Base-by-base conservation (phyloP, 2,329 filamentous ascomycete genomes). In the Arthrobotrys sinensis region DNA sequence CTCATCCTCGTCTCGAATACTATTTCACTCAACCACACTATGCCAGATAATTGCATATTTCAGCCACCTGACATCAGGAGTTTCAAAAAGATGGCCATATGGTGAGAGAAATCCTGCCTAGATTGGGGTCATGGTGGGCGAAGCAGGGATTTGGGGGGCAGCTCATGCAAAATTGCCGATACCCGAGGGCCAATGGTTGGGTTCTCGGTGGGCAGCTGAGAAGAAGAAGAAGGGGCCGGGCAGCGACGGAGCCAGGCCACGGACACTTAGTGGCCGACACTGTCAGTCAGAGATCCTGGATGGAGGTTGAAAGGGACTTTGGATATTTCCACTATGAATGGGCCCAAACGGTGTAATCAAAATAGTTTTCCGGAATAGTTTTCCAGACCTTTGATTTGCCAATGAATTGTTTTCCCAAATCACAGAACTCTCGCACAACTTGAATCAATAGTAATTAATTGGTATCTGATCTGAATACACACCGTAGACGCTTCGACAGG, bases 41-140 rank as follows among this genome's bases (percentile, higher is more conserved):
- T 34, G 4, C 48, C 21, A 57, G 52, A 60, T 36, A 12, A 45
- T 55, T 19, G 45, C 19, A 60, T 34, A 60, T 60, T 43, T 53
- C 62, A 73, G 62, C 69, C 60, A 60, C 69, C 62, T 66, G 60
- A 57, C 57, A 46, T 57, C 57, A 48, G 14, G 46, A 65, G 68
- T 65, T 72, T 65, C 60, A 67, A 32, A 40, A 62, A 43, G 48
- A 64, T 71, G 28, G 32, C 24, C 24, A 28, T 28, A 28, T 28
- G 24, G 24, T 50, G 57, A 55, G 48, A 65, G 57, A 16, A 34
- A 57, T 62, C 45, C 55, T 36, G 55, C n/a, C 67, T 40, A 3
- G 43, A 65, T 72, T 46, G n/a, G 57, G 68, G 14, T 16, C 38
- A 45, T 64, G 55, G 67, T 63, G 55, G 36, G 57, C 24, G 24